Conservation (phyloP, 148 eudicot species). For the Rhododendron ferrugineum region DNA sequence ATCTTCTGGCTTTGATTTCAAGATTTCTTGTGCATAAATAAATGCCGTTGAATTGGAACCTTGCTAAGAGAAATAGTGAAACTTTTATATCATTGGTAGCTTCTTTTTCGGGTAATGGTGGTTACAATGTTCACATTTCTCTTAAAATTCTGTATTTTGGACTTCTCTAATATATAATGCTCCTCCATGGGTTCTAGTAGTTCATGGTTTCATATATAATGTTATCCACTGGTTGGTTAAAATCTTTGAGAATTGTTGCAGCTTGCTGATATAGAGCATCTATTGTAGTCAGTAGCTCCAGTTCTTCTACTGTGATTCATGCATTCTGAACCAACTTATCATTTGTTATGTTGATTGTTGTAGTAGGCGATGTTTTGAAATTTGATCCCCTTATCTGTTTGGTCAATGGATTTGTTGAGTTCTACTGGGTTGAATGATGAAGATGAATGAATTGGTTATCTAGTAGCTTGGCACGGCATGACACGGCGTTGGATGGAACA, state of each 20-base stretch:
- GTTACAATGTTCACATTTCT: background rate
- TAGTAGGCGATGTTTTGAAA: background rate
- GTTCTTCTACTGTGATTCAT: background rate
- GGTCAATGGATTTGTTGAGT: background rate
- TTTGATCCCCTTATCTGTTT: background rate
- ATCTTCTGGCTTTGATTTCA: conserved; percentile 1
- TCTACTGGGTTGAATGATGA: background rate
- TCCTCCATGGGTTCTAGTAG: background rate
- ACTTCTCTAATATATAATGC: background rate
- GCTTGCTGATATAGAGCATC: background rate
- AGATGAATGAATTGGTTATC: background rate
- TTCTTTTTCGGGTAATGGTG: background rate
- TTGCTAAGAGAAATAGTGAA: background rate
- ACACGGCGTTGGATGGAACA: no score
- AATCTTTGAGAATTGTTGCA: background rate
- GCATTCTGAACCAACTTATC: background rate
- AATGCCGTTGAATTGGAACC: background rate
- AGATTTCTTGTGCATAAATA: background rate
- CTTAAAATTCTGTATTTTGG: background rate
- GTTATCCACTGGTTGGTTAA: background rate
- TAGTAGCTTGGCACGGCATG: background rate
- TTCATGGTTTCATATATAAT: background rate
- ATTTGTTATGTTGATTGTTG: background rate
- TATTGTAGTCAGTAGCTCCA: background rate
- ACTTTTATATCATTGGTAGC: no score